Base-by-base conservation (phyloP, 108 stramenopile genomes). In the Chaetoceros tenuissimus region DNA sequence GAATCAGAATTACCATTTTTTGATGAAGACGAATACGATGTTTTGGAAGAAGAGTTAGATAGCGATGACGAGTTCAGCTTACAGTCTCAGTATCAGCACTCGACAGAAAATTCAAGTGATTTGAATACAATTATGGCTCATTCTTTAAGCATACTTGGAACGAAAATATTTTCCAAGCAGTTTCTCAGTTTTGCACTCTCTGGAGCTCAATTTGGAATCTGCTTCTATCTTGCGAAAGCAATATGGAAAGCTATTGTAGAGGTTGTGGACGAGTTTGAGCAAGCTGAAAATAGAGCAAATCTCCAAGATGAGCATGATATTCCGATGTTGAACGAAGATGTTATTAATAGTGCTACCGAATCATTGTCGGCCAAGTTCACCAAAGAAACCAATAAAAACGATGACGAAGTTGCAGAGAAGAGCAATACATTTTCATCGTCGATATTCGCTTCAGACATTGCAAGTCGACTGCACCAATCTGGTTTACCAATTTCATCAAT, bases 291-390 rank as follows among this genome's bases (percentile, higher is more conserved):
- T 13, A 56, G 43, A 8, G 51, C 24, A 13, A 50, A 60, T 24
- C 51, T 66, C 16, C 66, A 58, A 52, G 71, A 72, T 48, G 71
- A 72, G 51, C 71, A 72, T 51, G 71, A 72, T 59, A 55, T 64
- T 57, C 67, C 72, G 3, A 64, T 53, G 51, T 43, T 45, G 1
- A 62, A 63, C 47, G 44, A 59, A 34, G 52, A 48, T 49, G 44
- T 3, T 2, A 25, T 64, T 25, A 53, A 31, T n/a, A 24, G 24
- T 30, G 58, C 25, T 7, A 24, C 23, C 13, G 48, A 49, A 21
- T 48, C 34, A 46, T 19, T 16, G 10, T n/a, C n/a, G n/a, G 30
- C 43, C 23, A 48, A 29, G 1, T 16, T 1, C n/a, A 24, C 18
- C 28, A 20, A 62, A 28, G 54, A 66, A 2, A 56, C 21, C 21